Percentiles rank a stretch among this genome's conserved stretches.
Evolutionary conservation across 352 stramenopile species (phyloP).

Genomic region (Phytophthora cactorum): DNA sequence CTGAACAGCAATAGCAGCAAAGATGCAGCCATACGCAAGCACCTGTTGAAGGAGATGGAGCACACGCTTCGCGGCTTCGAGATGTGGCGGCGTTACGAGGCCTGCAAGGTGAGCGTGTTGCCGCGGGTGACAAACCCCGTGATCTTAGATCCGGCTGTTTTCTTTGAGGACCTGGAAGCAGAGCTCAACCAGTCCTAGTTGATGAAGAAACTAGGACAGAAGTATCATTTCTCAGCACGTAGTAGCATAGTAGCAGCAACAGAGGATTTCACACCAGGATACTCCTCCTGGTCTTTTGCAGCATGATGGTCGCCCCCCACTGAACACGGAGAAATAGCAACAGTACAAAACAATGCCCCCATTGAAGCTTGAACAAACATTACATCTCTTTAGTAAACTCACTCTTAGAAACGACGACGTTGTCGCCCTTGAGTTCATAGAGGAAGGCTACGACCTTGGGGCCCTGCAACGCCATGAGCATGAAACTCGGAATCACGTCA

Average conservation of each 20-base stretch:
- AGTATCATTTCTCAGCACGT: neutral
- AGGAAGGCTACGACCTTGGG: constrained; percentile 97
- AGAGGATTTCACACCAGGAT: constrained; percentile 30
- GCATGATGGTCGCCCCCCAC: constrained; percentile 21
- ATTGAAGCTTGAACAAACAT: constrained; percentile 15
- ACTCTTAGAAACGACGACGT: constrained; percentile 90
- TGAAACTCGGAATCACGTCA: constrained; percentile 95
- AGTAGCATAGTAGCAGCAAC: constrained; percentile 38
- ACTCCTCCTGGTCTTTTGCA: constrained; percentile 29
- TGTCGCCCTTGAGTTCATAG: constrained; percentile 92
- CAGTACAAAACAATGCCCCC: constrained; percentile 7
- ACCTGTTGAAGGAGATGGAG: constrained; percentile 87
- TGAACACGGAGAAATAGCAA: constrained; percentile 34
- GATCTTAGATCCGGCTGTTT: constrained; percentile 64
- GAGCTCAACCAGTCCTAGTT: constrained; percentile 57
- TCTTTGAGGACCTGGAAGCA: constrained; percentile 76
- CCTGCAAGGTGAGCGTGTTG: constrained; percentile 69
- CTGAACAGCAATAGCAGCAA: constrained; percentile 60
- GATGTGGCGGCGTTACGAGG: constrained; percentile 87
- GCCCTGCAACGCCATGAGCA: constrained; percentile 98
- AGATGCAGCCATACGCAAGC: constrained; percentile 68
- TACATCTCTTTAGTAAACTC: constrained; percentile 84
- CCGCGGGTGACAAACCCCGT: constrained; percentile 79
- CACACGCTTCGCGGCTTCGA: constrained; percentile 86
- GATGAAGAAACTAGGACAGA: neutral